These are phyloP conservation scores for Lolium multiflorum DNA, from an alignment of 176 grass and related monocot species.

Conservation along the genomic window DNA sequence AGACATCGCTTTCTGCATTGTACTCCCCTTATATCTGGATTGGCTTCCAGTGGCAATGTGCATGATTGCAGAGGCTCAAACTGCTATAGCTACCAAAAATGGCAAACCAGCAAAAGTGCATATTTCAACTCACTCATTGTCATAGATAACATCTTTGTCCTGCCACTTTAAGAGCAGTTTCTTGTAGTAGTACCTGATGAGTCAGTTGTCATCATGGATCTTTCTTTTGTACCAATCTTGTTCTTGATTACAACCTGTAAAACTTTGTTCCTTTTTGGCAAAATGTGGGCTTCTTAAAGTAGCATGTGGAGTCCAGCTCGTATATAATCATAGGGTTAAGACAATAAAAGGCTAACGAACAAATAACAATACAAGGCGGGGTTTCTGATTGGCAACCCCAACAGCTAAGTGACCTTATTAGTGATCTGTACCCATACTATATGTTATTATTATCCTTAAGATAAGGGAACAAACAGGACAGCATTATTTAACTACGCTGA, in stretches of 20 bases:
- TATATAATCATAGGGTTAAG: not conserved
- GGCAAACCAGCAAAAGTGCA: no score
- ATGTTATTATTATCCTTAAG: constrained; percentile 7
- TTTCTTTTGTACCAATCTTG: not conserved
- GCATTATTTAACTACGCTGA: not conserved
- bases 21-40: not conserved
- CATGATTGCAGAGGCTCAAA: not conserved
- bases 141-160: not conserved
- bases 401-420: not conserved
- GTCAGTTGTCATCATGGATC: not conserved
- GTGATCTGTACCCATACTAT: not conserved
- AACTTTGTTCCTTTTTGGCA: not conserved
- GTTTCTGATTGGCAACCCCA: not conserved
- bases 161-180: not conserved
- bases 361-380: not conserved
- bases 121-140: not conserved
- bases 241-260: not conserved
- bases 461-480: not conserved
- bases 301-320: not conserved
- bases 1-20: not conserved
- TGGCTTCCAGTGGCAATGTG: not conserved
- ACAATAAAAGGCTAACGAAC: not conserved
- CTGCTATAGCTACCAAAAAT: not conserved
- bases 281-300: no score
- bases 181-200: not conserved